Base-by-base conservation (phyloP, 352 stramenopile species). In the Globisporangium abappressorium region DNA sequence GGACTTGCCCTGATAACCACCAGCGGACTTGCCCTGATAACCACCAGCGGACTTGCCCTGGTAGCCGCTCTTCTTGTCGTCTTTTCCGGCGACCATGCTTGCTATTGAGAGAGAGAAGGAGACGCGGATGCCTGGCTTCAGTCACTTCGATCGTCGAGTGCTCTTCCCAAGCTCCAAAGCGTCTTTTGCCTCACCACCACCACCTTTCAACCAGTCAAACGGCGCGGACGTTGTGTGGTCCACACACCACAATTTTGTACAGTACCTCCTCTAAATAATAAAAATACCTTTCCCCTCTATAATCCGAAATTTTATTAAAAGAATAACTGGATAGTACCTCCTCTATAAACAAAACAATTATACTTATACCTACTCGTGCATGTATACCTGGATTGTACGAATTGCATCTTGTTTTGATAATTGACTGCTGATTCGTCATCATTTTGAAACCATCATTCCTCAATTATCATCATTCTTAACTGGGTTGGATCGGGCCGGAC, bases 51-150 rank as follows among this genome's bases (percentile, higher is more conserved):
- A 22, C 33, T 56, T 70, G 38, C 47, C 57, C 54, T 71, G 55
- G 58, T 70, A 62, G 26, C 28, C 57, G 36, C 18, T 62, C 57
- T 70, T 70, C 65, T 66, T 70, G 58, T 66, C 59, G 58, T 67
- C 57, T 41, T 69, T 69, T 24, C 24, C 64, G n/a, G 53, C 57
- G 34, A 43, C 65, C 47, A 69, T 69, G 26, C 43, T 66, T 57
- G 26, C 60, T 66, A 47, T 47, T 57, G 33, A 46, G 36, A 43
- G 28, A 28, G 53, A 60, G 55, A 58, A 5, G 30, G 43, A 51
- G 43, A 51, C 43, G 43, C 43, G 43, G 43, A 24, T 51, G 43
- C 43, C 18, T 61, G 41, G 56, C 56, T 30, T 24, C 5, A 6
- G 33, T 36, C 56, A 62, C 49, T 62, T 62, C n/a, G 56, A 62